A percentile compares a stretch with the other conserved stretches of the same genome.
Conservation (phyloP, 164 flowering plant genomes). For the Magnolia changhungtana region DNA sequence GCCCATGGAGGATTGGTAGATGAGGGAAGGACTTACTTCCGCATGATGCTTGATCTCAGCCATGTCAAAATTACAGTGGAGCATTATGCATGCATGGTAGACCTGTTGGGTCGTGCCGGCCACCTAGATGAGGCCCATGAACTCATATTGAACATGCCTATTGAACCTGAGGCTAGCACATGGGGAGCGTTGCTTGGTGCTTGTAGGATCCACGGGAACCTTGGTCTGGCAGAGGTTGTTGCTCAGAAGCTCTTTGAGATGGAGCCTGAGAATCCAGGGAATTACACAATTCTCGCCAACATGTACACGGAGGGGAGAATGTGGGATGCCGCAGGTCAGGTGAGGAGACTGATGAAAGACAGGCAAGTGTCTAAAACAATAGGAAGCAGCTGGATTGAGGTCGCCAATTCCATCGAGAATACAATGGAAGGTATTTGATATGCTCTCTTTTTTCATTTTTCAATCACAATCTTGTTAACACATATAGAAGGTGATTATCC, state of each 20-base stretch:
- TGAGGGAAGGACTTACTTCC: conserved; percentile 15
- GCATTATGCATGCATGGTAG: conserved; percentile 25
- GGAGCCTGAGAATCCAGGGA: conserved; percentile 19
- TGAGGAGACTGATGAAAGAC: conserved; percentile 15
- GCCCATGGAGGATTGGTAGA: conserved; percentile 21
- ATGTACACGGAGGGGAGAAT: conserved; percentile 18
- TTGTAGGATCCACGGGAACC: conserved; percentile 23
- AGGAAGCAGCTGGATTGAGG: conserved; percentile 22
- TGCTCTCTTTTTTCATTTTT: no score
- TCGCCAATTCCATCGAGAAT: not conserved
- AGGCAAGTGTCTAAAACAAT: conserved; percentile 15
- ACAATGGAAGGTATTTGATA: no score
- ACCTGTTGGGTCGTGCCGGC: conserved; percentile 19
- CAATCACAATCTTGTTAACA: no score
- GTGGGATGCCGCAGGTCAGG: conserved; percentile 15
- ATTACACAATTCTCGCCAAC: conserved; percentile 18
- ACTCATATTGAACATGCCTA: conserved; percentile 14
- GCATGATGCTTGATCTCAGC: conserved; percentile 13
- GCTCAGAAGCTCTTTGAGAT: conserved; percentile 16
- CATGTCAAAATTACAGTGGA: conserved; percentile 7
- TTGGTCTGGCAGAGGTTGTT: conserved; percentile 16
- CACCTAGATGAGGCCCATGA: conserved; percentile 18
- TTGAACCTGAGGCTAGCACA: conserved; percentile 5
- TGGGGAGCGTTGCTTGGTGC: conserved; percentile 25
- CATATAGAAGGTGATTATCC: no score